Conservation (phyloP, 1,284 basidiomycete species). For the Cryptococcus jaspeensis region DNA sequence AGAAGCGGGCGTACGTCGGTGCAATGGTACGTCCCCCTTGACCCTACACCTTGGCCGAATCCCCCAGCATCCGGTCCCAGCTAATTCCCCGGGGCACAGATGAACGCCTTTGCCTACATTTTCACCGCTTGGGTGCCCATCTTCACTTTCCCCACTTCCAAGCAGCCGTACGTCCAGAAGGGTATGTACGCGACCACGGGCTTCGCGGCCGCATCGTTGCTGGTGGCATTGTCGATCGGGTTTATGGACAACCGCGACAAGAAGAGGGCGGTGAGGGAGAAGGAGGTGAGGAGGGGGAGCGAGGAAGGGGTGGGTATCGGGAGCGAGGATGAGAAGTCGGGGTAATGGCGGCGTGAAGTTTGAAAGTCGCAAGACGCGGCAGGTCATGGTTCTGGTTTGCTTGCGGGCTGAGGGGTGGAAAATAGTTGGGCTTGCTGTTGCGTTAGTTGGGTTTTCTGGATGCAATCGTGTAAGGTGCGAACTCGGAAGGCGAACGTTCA, state of each 20-base stretch:
- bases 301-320: background rate
- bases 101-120: slow-evolving; percentile 35
- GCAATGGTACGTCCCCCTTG: slow-evolving; percentile 19
- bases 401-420: too few relatives aligned
- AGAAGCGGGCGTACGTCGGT: slow-evolving; percentile 32
- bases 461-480: too few relatives aligned
- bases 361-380: too few relatives aligned
- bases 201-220: slow-evolving; percentile 20
- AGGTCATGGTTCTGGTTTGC: too few relatives aligned
- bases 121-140: slow-evolving; percentile 35
- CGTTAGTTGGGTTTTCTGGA: too few relatives aligned
- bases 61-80: background rate
- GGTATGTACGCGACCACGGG: slow-evolving; percentile 30
- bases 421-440: too few relatives aligned
- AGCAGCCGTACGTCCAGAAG: slow-evolving; percentile 27
- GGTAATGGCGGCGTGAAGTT: too few relatives aligned
- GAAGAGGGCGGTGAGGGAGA: slow-evolving; percentile 6
- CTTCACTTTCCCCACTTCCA: slow-evolving; percentile 33
- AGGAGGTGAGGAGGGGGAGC: background rate
- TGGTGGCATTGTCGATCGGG: slow-evolving; percentile 24
- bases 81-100: too few relatives aligned
- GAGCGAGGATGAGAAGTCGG: background rate
- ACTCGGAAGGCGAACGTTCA: too few relatives aligned
- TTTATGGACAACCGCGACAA: slow-evolving; percentile 25
- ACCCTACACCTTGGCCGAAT: background rate